Evolutionary conservation across 441 rosid genomes (phyloP).

Genomic region (Pelargonium australe): DNA sequence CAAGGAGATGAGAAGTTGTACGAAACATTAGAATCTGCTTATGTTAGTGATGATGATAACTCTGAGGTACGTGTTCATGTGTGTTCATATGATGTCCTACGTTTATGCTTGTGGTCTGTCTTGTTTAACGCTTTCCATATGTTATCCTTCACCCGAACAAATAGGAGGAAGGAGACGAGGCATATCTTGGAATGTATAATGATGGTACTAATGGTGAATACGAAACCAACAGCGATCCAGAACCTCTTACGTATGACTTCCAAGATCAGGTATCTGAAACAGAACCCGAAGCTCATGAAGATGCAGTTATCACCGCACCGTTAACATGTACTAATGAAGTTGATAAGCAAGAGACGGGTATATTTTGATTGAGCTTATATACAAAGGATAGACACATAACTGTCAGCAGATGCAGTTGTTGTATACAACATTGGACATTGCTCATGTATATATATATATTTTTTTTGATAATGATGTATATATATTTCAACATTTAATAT

Average conservation of each 20-base stretch:
- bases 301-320: not conserved
- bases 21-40: constrained; percentile 53
- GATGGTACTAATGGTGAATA: constrained; percentile 31
- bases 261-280: constrained; percentile 29
- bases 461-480: too few species aligned
- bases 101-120: not conserved
- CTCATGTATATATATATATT: too few species aligned
- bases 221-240: constrained; percentile 26
- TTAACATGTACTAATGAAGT: not conserved
- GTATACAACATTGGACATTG: too few species aligned
- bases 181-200: constrained; percentile 36
- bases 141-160: not conserved
- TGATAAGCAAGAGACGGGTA: constrained; percentile 4
- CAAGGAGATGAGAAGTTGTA: constrained; percentile 54
- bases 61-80: too few species aligned
- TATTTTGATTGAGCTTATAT: not conserved
- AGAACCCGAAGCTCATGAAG: constrained; percentile 18
- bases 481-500: too few species aligned
- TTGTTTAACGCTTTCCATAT: not conserved
- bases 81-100: constrained; percentile 11
- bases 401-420: too few species aligned
- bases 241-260: constrained; percentile 21
- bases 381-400: too few species aligned
- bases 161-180: constrained; percentile 59
- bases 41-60: constrained; percentile 56